Percentiles rank a stretch among this genome's conserved stretches.
These are phyloP conservation scores for Quercus phellos DNA, from an alignment of 331 rosid species.

Conservation along the genomic window DNA sequence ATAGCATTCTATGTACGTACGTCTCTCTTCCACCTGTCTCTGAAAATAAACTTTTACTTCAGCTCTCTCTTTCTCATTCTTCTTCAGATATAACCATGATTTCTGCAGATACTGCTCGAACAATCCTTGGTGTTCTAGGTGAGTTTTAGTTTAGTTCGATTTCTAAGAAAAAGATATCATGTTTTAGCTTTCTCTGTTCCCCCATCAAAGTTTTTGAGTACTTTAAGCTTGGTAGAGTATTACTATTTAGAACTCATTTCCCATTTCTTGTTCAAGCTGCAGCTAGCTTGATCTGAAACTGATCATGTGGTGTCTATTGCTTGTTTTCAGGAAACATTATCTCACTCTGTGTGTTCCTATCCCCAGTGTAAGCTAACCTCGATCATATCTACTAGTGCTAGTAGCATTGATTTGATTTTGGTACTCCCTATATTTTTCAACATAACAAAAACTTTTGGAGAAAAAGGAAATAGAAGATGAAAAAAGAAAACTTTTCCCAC, in stretches of 20 bases:
- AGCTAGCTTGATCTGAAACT: background rate
- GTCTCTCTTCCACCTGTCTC: background rate
- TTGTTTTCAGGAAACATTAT: slow-evolving; percentile 70
- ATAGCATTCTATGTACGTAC: background rate
- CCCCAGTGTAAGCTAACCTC: slow-evolving; percentile 62
- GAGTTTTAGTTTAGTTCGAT: background rate
- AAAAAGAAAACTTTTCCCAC: background rate
- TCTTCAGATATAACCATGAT: slow-evolving; percentile 31
- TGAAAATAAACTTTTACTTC: too few relatives aligned
- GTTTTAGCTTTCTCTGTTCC: background rate
- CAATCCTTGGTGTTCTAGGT: slow-evolving; percentile 68
- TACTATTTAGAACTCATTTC: background rate
- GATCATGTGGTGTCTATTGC: background rate
- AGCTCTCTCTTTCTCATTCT: background rate
- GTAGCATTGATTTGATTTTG: background rate
- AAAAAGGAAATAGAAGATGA: background rate
- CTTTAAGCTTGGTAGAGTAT: background rate
- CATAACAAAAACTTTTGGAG: background rate
- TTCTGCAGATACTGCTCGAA: slow-evolving; percentile 58
- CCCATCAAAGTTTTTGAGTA: background rate
- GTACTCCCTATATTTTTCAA: background rate
- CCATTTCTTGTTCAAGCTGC: background rate
- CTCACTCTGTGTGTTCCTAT: slow-evolving; percentile 62
- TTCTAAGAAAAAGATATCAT: background rate
- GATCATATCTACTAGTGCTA: background rate